A percentile compares a stretch with the other conserved stretches of the same genome.
Conservation (phyloP, 2,329 filamentous ascomycete genomes). For the Trichoderma atroviride region DNA sequence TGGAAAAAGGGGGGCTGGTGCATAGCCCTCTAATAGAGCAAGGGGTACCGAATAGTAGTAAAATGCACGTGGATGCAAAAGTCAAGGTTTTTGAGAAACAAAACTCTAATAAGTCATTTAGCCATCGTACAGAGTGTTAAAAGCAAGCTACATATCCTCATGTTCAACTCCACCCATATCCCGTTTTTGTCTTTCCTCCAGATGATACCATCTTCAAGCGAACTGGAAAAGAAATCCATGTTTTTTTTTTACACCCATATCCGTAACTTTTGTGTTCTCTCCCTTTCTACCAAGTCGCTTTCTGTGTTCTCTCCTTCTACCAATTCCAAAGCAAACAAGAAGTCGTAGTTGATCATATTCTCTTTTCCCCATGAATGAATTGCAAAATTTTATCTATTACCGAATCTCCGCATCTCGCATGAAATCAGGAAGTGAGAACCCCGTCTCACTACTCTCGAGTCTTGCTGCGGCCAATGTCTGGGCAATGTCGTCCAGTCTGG, state of each 20-base stretch:
- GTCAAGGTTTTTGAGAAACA: neutral
- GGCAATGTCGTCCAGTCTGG: constrained; percentile 36
- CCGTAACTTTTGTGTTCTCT: neutral
- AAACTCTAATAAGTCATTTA: neutral
- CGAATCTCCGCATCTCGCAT: constrained; percentile 49
- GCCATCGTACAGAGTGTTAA: neutral
- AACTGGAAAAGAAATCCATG: neutral
- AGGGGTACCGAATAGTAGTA: neutral
- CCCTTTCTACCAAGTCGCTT: neutral
- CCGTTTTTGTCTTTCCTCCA: neutral
- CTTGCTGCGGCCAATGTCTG: constrained; percentile 35
- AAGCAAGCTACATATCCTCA: constrained; percentile 9
- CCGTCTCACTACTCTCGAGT: constrained; percentile 41
- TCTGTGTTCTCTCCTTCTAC: neutral
- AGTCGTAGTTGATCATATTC: constrained; percentile 1
- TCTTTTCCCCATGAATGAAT: neutral
- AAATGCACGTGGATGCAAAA: neutral
- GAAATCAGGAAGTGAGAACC: constrained; percentile 45
- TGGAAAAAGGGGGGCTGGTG: too few species aligned
- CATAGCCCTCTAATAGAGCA: neutral
- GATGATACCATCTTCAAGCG: neutral
- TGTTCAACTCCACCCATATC: constrained; percentile 14
- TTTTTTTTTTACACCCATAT: neutral
- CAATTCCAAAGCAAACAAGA: constrained; percentile 2
- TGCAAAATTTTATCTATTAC: constrained; percentile 32